Evolutionary conservation across 2,329 filamentous ascomycete species (phyloP), one percentile per base, ranked within the genome.

Genomic region (Orbilia blumenaviensis): DNA sequence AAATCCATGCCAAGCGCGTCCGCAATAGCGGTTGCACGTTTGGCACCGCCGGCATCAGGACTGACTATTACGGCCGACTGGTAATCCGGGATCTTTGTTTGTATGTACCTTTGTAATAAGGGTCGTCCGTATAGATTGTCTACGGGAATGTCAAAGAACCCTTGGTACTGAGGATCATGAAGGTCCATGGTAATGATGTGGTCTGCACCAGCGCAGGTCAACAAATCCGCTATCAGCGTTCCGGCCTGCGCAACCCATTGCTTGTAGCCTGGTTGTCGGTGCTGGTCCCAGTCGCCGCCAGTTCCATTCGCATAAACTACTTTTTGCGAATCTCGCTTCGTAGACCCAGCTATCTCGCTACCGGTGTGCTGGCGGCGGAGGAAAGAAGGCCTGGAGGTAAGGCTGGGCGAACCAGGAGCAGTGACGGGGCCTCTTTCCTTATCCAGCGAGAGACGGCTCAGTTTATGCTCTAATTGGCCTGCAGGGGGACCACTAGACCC

Each of bases 161-260:
- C 95, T 84, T 99, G 95, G 82, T 98, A 98, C 84, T 99, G 93
- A 44, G 93, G 92, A 83, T 97, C 94, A 82, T 95, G 93, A 62
- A 99, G 87, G 82, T 99, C 95, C 92, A 99, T 96, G 32, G 94
- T 97, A 82, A 98, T 97, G 82, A 95, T 90, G 83, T 98, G 95
- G 83, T 99, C 94, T 50, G 95, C 93, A 78, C 95, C 95, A 78
- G 95, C 94, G 84, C 94, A 97, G 42, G 93, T 97, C 79, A 99
- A 86, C 48, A 99, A 88, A 82, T 98, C 94, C 60, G 95, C 95
- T 56, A 99, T 91, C 69, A 99, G 87, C 29, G 94, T 98, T 75
- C 95, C 95, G 44, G 95, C 94, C 84, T 98, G 95, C 21, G 95
- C 95, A 78, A 99, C 94, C 95, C 95, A 99, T 85, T 97, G 93